These are phyloP conservation scores for Penicillium sp. DNA, from an alignment of 2,329 filamentous ascomycete species.

Conservation along the genomic window DNA sequence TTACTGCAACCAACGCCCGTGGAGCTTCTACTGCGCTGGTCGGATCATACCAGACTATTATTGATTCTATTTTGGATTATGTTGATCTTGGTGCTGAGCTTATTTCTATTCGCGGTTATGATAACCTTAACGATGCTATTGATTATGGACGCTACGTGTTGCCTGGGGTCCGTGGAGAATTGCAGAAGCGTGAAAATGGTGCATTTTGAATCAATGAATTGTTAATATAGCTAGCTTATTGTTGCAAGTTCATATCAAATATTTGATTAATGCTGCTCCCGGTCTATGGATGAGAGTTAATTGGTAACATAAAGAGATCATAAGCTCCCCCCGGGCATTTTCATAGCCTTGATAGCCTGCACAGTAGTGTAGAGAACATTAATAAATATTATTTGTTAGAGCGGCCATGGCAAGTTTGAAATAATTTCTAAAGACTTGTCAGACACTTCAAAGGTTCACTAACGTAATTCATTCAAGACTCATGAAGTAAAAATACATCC, in stretches of 20 bases:
- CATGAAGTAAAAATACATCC: background rate
- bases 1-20: constrained; percentile 60
- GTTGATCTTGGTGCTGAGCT: constrained; percentile 57
- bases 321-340: too few species aligned
- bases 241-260: background rate
- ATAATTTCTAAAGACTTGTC: too few species aligned
- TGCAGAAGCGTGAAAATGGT: constrained; percentile 13
- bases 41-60: constrained; percentile 54
- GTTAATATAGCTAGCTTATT: background rate
- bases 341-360: too few species aligned
- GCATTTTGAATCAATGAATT: background rate
- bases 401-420: too few species aligned
- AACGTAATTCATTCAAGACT: background rate
- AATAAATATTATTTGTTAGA: too few species aligned
- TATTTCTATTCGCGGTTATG: constrained; percentile 62
- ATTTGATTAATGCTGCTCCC: too few species aligned
- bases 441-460: too few species aligned
- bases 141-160: constrained; percentile 60
- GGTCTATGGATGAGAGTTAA: accelerated
- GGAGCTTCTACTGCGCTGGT: constrained; percentile 61
- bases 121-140: constrained; percentile 60
- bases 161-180: constrained; percentile 46
- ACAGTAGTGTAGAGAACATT: too few species aligned
- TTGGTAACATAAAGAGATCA: too few species aligned
- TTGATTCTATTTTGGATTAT: constrained; percentile 58